A percentile compares a stretch with the other conserved stretches of the same genome.
Evolutionary conservation across 768 basidiomycete species (phyloP).

Genomic region (Boletus fagicola): DNA sequence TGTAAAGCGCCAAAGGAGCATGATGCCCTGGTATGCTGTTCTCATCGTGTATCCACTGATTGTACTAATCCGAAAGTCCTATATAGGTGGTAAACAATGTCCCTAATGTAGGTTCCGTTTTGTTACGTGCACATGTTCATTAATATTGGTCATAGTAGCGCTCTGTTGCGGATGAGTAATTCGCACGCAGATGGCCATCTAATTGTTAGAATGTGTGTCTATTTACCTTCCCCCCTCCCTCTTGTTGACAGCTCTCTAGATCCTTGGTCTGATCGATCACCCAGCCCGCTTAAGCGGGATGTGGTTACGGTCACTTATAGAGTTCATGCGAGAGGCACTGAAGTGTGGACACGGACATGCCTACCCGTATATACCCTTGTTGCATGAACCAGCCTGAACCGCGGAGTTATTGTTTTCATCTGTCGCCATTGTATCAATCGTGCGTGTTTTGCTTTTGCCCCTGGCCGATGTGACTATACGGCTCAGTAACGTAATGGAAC

Average conservation of each 20-base stretch:
- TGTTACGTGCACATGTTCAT: neutral
- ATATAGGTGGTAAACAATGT: conserved; percentile 4
- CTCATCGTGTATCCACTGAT: neutral
- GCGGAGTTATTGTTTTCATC: neutral
- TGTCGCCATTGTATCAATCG: neutral
- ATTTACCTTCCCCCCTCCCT: neutral
- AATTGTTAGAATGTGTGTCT: conserved; percentile 5
- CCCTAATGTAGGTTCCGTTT: conserved; percentile 8
- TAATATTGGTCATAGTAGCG: neutral
- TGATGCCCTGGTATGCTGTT: conserved; percentile 10
- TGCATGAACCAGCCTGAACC: neutral
- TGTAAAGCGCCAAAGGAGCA: conserved; percentile 13
- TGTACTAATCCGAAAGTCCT: neutral
- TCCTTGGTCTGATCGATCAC: neutral
- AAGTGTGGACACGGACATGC: conserved; percentile 1
- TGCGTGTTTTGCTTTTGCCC: neutral
- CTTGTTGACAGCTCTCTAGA: neutral
- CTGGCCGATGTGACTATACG: neutral
- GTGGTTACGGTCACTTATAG: neutral
- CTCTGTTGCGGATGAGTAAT: neutral
- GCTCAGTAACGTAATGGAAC: neutral
- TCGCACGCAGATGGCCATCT: neutral
- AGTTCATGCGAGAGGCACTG: neutral
- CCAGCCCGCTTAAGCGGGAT: neutral
- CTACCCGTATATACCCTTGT: conserved; percentile 2